These are phyloP conservation scores for Penicillium lagena DNA, from an alignment of 495 filamentous ascomycete genomes.

Conservation along the genomic window DNA sequence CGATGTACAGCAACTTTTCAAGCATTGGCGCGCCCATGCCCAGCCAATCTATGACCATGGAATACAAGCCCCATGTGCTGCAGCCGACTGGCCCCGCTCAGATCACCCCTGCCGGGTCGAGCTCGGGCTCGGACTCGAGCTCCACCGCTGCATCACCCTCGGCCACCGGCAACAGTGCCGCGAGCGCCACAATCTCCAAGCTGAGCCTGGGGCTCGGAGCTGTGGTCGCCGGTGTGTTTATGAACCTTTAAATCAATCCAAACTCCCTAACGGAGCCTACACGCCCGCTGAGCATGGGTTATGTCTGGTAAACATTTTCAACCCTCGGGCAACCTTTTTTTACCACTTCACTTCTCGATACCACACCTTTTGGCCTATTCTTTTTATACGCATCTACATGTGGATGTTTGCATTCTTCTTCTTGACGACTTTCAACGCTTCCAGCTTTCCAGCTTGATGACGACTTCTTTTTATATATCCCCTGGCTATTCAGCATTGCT, in stretches of 20 bases:
- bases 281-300: no score
- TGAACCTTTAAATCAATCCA: slow-evolving; percentile 13
- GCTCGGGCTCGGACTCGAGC: slow-evolving; percentile 1
- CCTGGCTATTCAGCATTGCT: slow-evolving; percentile 16
- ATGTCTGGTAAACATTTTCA: not conserved
- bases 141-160: slow-evolving; percentile 7
- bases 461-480: slow-evolving; percentile 9
- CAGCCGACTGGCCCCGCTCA: slow-evolving; percentile 20
- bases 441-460: slow-evolving; percentile 16
- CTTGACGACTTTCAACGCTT: slow-evolving; percentile 22
- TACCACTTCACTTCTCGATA: slow-evolving; percentile 14
- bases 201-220: slow-evolving; percentile 21
- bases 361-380: not conserved
- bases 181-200: slow-evolving; percentile 17
- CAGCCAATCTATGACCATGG: slow-evolving; percentile 20
- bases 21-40: slow-evolving; percentile 4
- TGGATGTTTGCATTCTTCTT: slow-evolving; percentile 3
- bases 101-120: slow-evolving; percentile 9
- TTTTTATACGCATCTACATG: slow-evolving; percentile 10
- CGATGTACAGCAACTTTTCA: slow-evolving; percentile 7
- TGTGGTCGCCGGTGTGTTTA: slow-evolving; percentile 16
- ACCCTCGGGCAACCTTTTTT: slow-evolving; percentile 7
- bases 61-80: slow-evolving; percentile 29
- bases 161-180: slow-evolving; percentile 11
- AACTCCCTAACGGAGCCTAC: not conserved